A percentile compares a stretch with the other conserved stretches of the same genome.
Conservation (phyloP, 805 yeast species). For the Wickerhamiella dianesei region DNA sequence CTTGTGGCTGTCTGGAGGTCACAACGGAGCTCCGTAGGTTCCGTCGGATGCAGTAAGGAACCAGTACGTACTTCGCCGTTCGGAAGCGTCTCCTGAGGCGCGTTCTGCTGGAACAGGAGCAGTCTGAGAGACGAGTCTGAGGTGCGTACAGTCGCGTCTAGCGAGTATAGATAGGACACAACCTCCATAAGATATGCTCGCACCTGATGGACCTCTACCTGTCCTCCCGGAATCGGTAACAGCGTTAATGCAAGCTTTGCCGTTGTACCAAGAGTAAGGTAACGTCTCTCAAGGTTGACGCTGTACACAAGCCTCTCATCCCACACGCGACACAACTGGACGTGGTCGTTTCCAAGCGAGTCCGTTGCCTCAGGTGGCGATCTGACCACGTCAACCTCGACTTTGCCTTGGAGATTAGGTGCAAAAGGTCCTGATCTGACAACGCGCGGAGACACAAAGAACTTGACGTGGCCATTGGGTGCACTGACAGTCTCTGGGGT, state of each 20-base stretch:
- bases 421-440: conserved; percentile 67
- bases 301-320: conserved; percentile 69
- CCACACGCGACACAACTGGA: conserved; percentile 71
- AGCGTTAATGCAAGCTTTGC: conserved; percentile 59
- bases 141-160: conserved; percentile 17
- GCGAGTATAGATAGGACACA: conserved; percentile 19
- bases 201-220: conserved; percentile 54
- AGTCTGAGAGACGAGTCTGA: conserved; percentile 17
- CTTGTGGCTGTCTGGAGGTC: conserved; percentile 11
- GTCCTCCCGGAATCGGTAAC: conserved; percentile 48
- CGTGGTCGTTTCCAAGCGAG: conserved; percentile 71
- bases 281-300: conserved; percentile 63
- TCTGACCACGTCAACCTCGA: conserved; percentile 50
- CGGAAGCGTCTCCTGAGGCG: conserved; percentile 3
- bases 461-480: conserved; percentile 59
- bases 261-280: conserved; percentile 60
- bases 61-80: conserved; percentile 4
- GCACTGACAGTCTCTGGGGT: conserved; percentile 59
- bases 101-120: conserved; percentile 16
- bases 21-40: conserved; percentile 14
- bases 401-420: conserved; percentile 44
- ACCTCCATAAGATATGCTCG: conserved; percentile 17
- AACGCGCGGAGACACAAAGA: conserved; percentile 45
- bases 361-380: conserved; percentile 45
- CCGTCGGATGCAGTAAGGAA: conserved; percentile 13